phyloP scores from a whole-genome alignment of 192 early-diverging fungal genomes.

The Coemansia sp. region DNA sequence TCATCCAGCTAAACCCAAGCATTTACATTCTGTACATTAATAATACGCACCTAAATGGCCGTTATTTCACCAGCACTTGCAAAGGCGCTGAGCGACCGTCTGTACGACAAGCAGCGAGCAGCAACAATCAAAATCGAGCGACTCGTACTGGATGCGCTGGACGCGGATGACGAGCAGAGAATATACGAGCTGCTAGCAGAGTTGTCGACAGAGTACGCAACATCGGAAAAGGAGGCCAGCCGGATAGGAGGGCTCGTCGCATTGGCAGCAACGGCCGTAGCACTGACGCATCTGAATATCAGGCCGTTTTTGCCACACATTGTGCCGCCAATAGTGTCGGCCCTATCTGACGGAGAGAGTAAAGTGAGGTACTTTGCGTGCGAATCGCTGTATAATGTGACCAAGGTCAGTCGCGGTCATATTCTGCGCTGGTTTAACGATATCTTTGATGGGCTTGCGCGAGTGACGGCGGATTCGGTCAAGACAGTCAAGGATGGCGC shows the following conservation, averaged over 20 bases:
- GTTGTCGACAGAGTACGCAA: constrained; percentile 86
- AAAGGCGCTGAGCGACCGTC: constrained; percentile 80
- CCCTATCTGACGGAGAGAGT: constrained; percentile 88
- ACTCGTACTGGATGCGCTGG: constrained; percentile 67
- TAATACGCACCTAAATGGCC: background rate
- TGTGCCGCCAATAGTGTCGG: constrained; percentile 91
- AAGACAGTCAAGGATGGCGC: constrained; percentile 91
- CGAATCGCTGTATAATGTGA: constrained; percentile 98
- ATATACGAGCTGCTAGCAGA: constrained; percentile 74
- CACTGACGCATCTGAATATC: constrained; percentile 75
- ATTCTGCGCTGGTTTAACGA: constrained; percentile 93
- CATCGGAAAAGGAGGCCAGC: constrained; percentile 79
- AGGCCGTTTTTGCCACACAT: constrained; percentile 71
- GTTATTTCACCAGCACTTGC: constrained; percentile 55
- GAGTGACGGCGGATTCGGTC: constrained; percentile 85
- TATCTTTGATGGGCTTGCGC: constrained; percentile 94
- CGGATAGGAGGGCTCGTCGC: constrained; percentile 95
- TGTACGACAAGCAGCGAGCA: constrained; percentile 92
- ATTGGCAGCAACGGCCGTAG: constrained; percentile 84
- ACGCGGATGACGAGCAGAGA: constrained; percentile 55
- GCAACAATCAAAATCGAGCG: constrained; percentile 92
- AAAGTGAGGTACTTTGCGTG: constrained; percentile 98
- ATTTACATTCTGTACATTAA: background rate
- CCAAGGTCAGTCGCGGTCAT: constrained; percentile 88
- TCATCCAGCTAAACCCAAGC: no score